phyloP scores from a whole-genome alignment of 805 yeast species.

The Komagataella pastoris region DNA sequence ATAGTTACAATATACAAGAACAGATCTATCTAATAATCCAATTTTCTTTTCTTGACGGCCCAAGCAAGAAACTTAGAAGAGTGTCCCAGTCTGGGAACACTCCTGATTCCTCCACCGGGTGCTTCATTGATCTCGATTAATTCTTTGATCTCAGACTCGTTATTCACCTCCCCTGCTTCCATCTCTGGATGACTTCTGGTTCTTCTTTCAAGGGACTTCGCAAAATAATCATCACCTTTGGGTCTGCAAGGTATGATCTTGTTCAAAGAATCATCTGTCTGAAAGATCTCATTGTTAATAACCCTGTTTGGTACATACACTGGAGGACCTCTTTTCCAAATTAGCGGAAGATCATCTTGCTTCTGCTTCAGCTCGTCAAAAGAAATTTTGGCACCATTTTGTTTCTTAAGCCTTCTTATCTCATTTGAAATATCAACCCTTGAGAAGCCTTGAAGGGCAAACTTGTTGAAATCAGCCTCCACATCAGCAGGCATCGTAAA shows the following conservation, averaged over 20 bases:
- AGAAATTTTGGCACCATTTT: neutral
- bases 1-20: neutral
- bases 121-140: conserved; percentile 9
- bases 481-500: conserved; percentile 22
- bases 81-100: conserved; percentile 42
- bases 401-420: conserved; percentile 9
- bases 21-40: neutral
- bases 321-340: conserved; percentile 67
- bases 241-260: neutral
- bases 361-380: neutral
- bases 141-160: conserved; percentile 11
- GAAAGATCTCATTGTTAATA: conserved; percentile 6
- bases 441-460: conserved; percentile 17
- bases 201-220: neutral
- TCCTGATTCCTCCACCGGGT: conserved; percentile 13
- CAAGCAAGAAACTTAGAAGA: conserved; percentile 62
- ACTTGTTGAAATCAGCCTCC: conserved; percentile 18
- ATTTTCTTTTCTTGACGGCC: conserved; percentile 5
- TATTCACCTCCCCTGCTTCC: conserved; percentile 10
- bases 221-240: neutral
- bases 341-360: conserved; percentile 18
- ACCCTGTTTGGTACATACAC: conserved; percentile 28
- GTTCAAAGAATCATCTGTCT: conserved; percentile 2
- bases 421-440: conserved; percentile 19
- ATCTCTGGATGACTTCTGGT: conserved; percentile 2